Conservation (phyloP, 1,139 yeast species). For the Saccharomyces hybrid region DNA sequence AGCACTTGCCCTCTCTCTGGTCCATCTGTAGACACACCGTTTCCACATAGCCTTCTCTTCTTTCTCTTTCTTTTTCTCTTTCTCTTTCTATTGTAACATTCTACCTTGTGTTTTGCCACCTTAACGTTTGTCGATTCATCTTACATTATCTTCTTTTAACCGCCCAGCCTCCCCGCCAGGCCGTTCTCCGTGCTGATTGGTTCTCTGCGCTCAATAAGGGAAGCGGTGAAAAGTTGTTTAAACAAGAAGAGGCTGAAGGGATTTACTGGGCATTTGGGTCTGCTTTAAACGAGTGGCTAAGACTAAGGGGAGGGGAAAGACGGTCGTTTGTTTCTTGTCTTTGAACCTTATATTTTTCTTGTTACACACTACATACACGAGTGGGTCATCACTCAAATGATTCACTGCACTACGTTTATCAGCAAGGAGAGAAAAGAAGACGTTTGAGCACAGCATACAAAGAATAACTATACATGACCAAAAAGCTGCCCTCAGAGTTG, state of each 20-base stretch:
- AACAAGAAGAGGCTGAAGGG: not conserved
- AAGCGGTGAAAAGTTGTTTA: not conserved
- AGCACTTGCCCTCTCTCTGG: not conserved
- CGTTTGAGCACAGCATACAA: not conserved
- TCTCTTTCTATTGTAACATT: not conserved
- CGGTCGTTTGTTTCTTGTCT: not conserved
- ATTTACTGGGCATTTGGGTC: not conserved
- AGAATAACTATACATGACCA: constrained; percentile 42
- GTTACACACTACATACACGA: not conserved
- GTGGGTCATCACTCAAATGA: not conserved
- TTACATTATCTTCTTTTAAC: not conserved
- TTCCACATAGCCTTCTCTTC: not conserved
- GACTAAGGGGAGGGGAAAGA: not conserved
- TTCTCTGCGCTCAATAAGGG: not conserved
- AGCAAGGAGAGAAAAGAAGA: not conserved
- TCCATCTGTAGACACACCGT: not conserved
- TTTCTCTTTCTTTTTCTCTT: not conserved
- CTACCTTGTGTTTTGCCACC: not conserved
- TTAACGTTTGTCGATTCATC: not conserved
- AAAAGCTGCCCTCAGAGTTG: constrained; percentile 46
- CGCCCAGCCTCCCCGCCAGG: constrained; percentile 1
- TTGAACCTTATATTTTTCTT: not conserved
- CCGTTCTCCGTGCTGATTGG: constrained; percentile 1
- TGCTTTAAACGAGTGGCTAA: not conserved
- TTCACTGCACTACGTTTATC: not conserved